Evolutionary conservation across 2,329 filamentous ascomycete species (phyloP).

Genomic region (Trichophaea hybrida): DNA sequence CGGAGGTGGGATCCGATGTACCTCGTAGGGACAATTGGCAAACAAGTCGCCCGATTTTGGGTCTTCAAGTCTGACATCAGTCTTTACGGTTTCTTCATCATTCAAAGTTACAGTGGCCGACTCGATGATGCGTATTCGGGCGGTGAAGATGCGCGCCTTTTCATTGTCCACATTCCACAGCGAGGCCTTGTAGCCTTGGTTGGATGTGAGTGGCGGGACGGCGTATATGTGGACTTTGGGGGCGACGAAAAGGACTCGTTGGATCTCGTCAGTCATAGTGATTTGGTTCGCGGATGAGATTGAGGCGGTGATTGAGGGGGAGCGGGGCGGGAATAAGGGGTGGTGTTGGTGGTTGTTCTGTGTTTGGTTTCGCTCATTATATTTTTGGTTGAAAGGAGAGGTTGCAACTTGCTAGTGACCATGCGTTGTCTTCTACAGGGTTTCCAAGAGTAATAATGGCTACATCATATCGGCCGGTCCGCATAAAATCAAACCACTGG

Average conservation of each 20-base stretch:
- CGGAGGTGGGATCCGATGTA: neutral
- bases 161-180: conserved; percentile 59
- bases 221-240: conserved; percentile 69
- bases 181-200: conserved; percentile 63
- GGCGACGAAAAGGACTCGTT: conserved; percentile 68
- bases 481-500: no score
- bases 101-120: conserved; percentile 41
- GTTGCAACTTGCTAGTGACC: no score
- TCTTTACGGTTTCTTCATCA: conserved; percentile 43
- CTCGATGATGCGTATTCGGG: conserved; percentile 63
- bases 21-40: conserved; percentile 61
- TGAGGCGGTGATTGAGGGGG: neutral
- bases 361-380: no score
- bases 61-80: conserved; percentile 69
- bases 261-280: conserved; percentile 52
- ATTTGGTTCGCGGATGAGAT: conserved; percentile 2
- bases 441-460: no score
- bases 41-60: conserved; percentile 58
- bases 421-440: no score
- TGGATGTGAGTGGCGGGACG: conserved; percentile 64
- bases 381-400: no score
- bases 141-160: conserved; percentile 64
- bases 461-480: no score
- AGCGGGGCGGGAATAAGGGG: neutral
- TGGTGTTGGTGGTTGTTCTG: neutral